Percentiles rank a stretch among this genome's conserved stretches.
These are phyloP conservation scores for Aschersonia sp. DNA, from an alignment of 2,329 filamentous ascomycete genomes.

Conservation along the genomic window DNA sequence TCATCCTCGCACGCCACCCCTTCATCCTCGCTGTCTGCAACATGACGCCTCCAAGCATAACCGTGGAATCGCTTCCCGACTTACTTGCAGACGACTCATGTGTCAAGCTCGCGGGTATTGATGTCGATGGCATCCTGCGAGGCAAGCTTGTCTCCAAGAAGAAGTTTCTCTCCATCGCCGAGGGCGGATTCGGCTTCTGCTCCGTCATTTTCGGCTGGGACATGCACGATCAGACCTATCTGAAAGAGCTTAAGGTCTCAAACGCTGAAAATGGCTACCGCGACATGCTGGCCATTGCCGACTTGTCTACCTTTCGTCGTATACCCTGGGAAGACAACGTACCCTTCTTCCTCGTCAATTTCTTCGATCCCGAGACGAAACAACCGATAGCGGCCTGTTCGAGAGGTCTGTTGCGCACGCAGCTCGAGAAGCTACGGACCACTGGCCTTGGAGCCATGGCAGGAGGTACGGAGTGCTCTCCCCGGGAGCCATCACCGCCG, in stretches of 20 bases:
- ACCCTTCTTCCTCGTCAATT: conserved; percentile 74
- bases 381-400: conserved; percentile 65
- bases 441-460: conserved; percentile 40
- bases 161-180: conserved; percentile 77
- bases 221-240: conserved; percentile 89
- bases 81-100: conserved; percentile 57
- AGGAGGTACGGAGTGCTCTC: conserved; percentile 43
- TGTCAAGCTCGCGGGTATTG: conserved; percentile 78
- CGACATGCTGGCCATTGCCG: conserved; percentile 70
- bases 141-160: conserved; percentile 87
- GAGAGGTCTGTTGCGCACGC: conserved; percentile 55
- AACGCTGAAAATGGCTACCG: conserved; percentile 85
- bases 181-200: conserved; percentile 80
- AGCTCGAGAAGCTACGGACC: conserved; percentile 59
- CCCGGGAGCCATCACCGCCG: no score
- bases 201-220: conserved; percentile 94
- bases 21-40: neutral
- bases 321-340: conserved; percentile 86
- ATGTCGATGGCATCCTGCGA: conserved; percentile 75
- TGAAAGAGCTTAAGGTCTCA: conserved; percentile 70
- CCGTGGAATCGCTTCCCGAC: conserved; percentile 46
- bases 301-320: conserved; percentile 61
- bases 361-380: conserved; percentile 65
- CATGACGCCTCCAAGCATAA: conserved; percentile 24
- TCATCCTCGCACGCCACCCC: neutral